Evolutionary conservation across 345 rosid species (phyloP).

Genomic region (Eucalyptus sp.): DNA sequence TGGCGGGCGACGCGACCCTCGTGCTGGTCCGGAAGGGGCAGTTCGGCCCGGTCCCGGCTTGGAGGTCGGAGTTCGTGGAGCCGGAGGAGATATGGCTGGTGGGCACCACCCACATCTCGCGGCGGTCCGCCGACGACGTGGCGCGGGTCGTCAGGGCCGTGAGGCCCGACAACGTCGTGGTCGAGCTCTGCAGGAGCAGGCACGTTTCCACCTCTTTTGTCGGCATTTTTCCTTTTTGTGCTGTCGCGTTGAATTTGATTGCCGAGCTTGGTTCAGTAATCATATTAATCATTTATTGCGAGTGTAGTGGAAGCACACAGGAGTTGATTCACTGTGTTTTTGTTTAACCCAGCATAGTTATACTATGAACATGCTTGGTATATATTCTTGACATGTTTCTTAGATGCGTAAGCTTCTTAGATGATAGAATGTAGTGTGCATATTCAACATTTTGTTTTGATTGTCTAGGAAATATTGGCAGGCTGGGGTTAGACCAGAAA

Average conservation of each 20-base stretch:
- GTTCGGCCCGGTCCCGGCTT: neutral
- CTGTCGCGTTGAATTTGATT: neutral
- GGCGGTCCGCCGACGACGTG: constrained; percentile 45
- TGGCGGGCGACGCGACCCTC: constrained; percentile 51
- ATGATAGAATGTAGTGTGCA: neutral
- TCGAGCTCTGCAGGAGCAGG: constrained; percentile 95
- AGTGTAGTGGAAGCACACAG: neutral
- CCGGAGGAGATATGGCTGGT: constrained; percentile 74
- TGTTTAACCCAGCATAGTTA: neutral
- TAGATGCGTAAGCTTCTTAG: neutral
- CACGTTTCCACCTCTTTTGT: constrained; percentile 12
- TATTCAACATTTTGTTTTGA: neutral
- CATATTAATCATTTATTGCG: neutral
- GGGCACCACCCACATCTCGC: constrained; percentile 62
- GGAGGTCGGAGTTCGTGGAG: constrained; percentile 73
- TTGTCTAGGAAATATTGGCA: neutral
- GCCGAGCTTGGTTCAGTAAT: neutral
- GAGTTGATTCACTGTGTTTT: neutral
- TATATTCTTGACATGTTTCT: neutral
- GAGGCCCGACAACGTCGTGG: constrained; percentile 77
- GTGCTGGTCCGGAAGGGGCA: constrained; percentile 13
- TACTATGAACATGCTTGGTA: neutral
- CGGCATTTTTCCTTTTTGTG: neutral
- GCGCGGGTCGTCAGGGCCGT: constrained; percentile 59
- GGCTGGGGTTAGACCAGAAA: neutral